Conservation (phyloP, 306 rosid genomes). For the Quercus suber region DNA sequence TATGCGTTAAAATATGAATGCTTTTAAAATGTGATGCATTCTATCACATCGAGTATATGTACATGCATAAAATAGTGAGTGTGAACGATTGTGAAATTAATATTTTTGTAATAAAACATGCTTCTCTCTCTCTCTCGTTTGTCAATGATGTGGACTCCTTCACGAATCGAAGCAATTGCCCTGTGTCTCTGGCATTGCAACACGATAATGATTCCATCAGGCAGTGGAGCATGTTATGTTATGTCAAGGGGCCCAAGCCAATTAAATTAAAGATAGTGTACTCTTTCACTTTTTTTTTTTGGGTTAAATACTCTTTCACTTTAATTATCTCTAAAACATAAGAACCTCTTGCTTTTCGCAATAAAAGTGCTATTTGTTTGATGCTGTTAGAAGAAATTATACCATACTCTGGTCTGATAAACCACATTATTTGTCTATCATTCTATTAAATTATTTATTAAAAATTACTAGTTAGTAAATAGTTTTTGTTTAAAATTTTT, state of each 20-base stretch:
- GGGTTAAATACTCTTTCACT: too few species aligned
- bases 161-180: not conserved
- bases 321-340: not conserved
- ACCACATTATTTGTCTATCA: rapidly evolving
- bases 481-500: too few species aligned
- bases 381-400: too few species aligned
- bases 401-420: rapidly evolving
- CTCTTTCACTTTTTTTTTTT: not conserved
- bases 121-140: not conserved
- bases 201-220: not conserved
- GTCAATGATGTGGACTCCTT: not conserved
- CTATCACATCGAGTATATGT: too few species aligned
- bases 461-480: too few species aligned
- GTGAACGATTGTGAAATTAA: too few species aligned
- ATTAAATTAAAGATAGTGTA: not conserved
- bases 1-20: too few species aligned
- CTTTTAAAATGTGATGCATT: too few species aligned
- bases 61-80: too few species aligned
- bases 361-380: too few species aligned
- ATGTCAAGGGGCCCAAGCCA: not conserved
- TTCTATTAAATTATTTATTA: too few species aligned
- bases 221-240: not conserved
- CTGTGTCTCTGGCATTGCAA: not conserved
- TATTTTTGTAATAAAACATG: too few species aligned
- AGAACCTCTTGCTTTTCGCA: not conserved